Conservation (phyloP, 2,329 filamentous ascomycete genomes). For the Botrytis hyacinthi region DNA sequence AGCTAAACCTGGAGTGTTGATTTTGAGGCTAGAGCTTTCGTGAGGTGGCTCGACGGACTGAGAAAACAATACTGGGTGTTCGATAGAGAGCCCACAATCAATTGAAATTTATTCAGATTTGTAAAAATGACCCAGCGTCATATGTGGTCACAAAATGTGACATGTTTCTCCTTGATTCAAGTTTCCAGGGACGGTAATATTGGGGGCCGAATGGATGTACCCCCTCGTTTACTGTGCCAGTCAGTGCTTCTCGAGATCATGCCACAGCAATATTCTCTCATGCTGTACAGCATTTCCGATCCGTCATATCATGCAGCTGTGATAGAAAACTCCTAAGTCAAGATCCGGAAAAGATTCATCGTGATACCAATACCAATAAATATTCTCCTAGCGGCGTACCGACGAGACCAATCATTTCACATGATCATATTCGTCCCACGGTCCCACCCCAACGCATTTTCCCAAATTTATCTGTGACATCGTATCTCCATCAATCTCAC, state of each 20-base stretch:
- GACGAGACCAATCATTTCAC: constrained; percentile 17
- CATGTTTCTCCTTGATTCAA: constrained; percentile 7
- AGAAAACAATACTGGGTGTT: not conserved
- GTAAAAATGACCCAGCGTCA: not conserved
- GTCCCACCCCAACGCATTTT: constrained; percentile 5
- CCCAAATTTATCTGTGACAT: constrained; percentile 8
- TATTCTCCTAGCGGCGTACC: constrained; percentile 14
- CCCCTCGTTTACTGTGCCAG: constrained; percentile 1
- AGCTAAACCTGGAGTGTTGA: not conserved
- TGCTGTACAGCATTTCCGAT: constrained; percentile 9
- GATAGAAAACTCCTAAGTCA: constrained; percentile 13
- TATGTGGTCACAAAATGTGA: constrained; percentile 4
- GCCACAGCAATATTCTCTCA: constrained; percentile 10
- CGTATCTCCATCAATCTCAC: not conserved
- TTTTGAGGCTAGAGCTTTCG: not conserved
- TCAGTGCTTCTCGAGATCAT: constrained; percentile 15
- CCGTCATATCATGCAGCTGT: constrained; percentile 12
- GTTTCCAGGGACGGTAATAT: constrained; percentile 5
- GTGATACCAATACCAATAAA: constrained; percentile 15
- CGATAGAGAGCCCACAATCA: not conserved
- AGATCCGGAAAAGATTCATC: constrained; percentile 1
- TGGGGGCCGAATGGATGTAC: constrained; percentile 16
- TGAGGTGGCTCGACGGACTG: not conserved
- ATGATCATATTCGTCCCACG: constrained; percentile 21
- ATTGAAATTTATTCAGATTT: not conserved